A percentile compares a stretch with the other conserved stretches of the same genome.
phyloP scores from a whole-genome alignment of 1,284 basidiomycete species.

The Ustilago sp. region DNA sequence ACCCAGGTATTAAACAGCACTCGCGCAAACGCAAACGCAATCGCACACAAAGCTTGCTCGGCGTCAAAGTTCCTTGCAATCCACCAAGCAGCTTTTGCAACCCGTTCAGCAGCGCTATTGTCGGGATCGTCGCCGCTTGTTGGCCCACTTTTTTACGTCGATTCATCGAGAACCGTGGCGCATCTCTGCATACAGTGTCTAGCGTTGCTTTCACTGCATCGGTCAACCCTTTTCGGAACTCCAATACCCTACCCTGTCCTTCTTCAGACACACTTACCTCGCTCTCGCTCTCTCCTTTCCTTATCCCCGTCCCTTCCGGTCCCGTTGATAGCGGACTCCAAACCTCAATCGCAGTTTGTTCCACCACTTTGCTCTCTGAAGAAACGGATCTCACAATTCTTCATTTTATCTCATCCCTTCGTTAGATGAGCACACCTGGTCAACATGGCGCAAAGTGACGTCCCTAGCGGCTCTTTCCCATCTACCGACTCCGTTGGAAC shows the following conservation, averaged over 20 bases:
- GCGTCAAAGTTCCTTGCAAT: too few relatives aligned
- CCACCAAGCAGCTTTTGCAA: background rate
- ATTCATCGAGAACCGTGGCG: background rate
- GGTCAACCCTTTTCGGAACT: conserved; percentile 11
- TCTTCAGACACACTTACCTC: conserved; percentile 1
- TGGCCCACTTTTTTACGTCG: background rate
- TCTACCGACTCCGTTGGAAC: conserved; percentile 12
- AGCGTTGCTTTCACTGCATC: background rate
- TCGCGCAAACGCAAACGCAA: background rate
- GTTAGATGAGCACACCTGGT: background rate
- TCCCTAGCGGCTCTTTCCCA: background rate
- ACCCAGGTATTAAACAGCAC: background rate
- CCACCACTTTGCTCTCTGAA: background rate
- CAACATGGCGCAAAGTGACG: conserved; percentile 9
- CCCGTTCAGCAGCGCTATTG: background rate
- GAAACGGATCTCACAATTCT: background rate
- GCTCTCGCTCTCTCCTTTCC: background rate
- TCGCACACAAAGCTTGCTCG: too few relatives aligned
- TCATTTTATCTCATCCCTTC: background rate
- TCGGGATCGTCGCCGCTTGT: background rate
- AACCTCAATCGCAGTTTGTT: background rate
- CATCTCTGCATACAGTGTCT: background rate
- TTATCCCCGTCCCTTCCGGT: background rate
- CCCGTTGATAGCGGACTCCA: background rate
- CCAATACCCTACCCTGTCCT: background rate